Evolutionary conservation across 352 stramenopile genomes (phyloP), one percentile per base, ranked within the genome.

Genomic region (Phytophthora citricola): DNA sequence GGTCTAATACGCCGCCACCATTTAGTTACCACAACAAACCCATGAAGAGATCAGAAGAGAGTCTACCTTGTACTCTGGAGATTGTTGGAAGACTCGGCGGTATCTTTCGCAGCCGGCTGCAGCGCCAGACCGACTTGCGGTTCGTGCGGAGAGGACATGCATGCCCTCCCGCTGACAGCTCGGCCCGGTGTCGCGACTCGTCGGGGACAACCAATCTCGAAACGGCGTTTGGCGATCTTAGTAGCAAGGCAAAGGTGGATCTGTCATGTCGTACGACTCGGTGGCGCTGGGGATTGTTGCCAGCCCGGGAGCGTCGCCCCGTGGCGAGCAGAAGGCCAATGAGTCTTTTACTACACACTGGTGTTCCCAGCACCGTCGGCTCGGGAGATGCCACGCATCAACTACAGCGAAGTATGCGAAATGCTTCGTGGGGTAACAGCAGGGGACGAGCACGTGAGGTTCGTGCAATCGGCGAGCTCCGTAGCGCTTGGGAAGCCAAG

Each of bases 301-400:
- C 6, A 89, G 80, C 32, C 73, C 80, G 5, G 70, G 79, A 38
- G 43, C 59, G 32, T 90, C 80, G 7, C 83, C 85, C 4, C 81
- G 79, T 8, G 64, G 57, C 17, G 46, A 58, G 14, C 72, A 79
- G 47, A 75, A 55, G 48, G 76, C 36, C 6, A 12, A 4, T 10
- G 57, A 69, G 26, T 31, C 81, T 32, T 93, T 68, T 86, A 81
- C 63, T 94, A 94, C 75, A 89, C 81, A 34, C 69, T 94, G 26
- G 81, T 84, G 31, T 94, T 94, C 50, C 73, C 80, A 8, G 39
- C 53, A 26, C 7, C 20, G 3, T 55, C 22, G 20, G 17, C 43
- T 44, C 50, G 31, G 5, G 55, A 67, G 11, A 41, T 54, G 41
- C 57, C 67, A 5, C 86, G 84, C 36, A 69, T 94, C 20, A 78